A percentile compares a stretch with the other conserved stretches of the same genome.
Conservation (phyloP, 805 yeast species). For the Kuraishia cidri region DNA sequence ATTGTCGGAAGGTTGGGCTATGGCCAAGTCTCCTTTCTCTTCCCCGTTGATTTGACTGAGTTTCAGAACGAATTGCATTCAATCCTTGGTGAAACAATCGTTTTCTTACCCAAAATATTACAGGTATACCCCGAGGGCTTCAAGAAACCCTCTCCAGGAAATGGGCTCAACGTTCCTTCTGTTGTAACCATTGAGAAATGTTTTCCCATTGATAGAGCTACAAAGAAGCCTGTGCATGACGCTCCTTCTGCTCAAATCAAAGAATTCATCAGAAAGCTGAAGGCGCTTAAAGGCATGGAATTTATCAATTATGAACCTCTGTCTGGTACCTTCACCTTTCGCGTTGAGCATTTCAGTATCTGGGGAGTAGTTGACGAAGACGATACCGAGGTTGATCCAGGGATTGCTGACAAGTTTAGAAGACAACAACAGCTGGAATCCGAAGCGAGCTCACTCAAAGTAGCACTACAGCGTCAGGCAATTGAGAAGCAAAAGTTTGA, state of each 20-base stretch:
- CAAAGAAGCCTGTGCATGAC: slow-evolving; percentile 15
- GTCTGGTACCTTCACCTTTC: slow-evolving; percentile 69
- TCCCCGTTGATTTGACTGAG: slow-evolving; percentile 60
- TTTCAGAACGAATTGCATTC: slow-evolving; percentile 31
- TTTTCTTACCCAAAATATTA: slow-evolving; percentile 39
- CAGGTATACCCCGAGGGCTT: slow-evolving; percentile 53
- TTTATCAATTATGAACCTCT: slow-evolving; percentile 75
- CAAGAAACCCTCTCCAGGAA: slow-evolving; percentile 51
- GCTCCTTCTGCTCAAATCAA: slow-evolving; percentile 31
- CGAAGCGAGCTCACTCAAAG: slow-evolving; percentile 12
- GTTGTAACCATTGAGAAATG: slow-evolving; percentile 58
- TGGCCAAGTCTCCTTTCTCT: slow-evolving; percentile 60
- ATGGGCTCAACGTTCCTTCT: slow-evolving; percentile 72
- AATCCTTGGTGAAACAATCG: slow-evolving; percentile 27
- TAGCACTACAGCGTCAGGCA: too few relatives aligned
- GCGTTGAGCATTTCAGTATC: slow-evolving; percentile 84
- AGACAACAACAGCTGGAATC: slow-evolving; percentile 17
- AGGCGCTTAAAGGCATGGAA: slow-evolving; percentile 58
- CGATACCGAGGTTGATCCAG: slow-evolving; percentile 46
- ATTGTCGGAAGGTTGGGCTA: slow-evolving; percentile 58
- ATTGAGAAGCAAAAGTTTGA: too few relatives aligned
- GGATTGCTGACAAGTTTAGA: slow-evolving; percentile 21
- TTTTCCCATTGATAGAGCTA: slow-evolving; percentile 30
- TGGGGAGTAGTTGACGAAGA: slow-evolving; percentile 84
- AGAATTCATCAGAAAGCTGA: slow-evolving; percentile 39